Percentiles rank a stretch among this genome's conserved stretches.
These are phyloP conservation scores for Zymoseptoria crescenta DNA, from an alignment of 2,329 filamentous ascomycete species.

Conservation along the genomic window DNA sequence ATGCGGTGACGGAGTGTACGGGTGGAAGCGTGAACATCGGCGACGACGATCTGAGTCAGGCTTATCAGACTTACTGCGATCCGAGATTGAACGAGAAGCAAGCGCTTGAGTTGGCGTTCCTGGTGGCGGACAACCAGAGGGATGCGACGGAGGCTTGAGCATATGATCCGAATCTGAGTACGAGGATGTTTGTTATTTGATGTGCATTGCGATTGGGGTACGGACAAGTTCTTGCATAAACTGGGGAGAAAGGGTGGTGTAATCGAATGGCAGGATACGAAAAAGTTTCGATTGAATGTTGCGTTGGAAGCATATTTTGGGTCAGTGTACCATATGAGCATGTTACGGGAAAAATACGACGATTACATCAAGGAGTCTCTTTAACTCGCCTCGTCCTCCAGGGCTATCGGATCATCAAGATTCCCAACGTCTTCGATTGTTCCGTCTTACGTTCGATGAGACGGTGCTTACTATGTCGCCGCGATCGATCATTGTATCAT, in stretches of 20 bases:
- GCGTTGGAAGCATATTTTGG: not conserved
- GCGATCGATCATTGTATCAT: not conserved
- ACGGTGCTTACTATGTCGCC: not conserved
- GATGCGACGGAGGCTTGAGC: slow-evolving; percentile 2
- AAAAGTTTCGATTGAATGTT: not conserved
- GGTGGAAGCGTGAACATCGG: slow-evolving; percentile 80
- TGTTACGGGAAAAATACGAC: not conserved
- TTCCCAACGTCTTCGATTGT: too few relatives aligned
- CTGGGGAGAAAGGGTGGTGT: not conserved
- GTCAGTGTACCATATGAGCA: not conserved
- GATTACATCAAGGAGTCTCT: not conserved
- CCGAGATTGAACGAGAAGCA: slow-evolving; percentile 96
- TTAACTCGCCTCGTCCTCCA: not conserved
- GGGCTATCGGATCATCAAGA: not conserved
- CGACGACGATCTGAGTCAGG: slow-evolving; percentile 79
- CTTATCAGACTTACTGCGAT: slow-evolving; percentile 96
- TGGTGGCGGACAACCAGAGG: slow-evolving; percentile 62
- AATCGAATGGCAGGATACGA: not conserved
- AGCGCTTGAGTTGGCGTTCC: slow-evolving; percentile 85
- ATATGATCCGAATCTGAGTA: not conserved
- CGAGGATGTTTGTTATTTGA: not conserved
- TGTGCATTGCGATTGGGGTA: not conserved
- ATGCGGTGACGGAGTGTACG: slow-evolving; percentile 92
- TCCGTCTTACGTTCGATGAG: not conserved
- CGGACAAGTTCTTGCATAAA: not conserved